These are phyloP conservation scores for Tremella yokohamensis DNA, from an alignment of 768 basidiomycete species.

Conservation along the genomic window DNA sequence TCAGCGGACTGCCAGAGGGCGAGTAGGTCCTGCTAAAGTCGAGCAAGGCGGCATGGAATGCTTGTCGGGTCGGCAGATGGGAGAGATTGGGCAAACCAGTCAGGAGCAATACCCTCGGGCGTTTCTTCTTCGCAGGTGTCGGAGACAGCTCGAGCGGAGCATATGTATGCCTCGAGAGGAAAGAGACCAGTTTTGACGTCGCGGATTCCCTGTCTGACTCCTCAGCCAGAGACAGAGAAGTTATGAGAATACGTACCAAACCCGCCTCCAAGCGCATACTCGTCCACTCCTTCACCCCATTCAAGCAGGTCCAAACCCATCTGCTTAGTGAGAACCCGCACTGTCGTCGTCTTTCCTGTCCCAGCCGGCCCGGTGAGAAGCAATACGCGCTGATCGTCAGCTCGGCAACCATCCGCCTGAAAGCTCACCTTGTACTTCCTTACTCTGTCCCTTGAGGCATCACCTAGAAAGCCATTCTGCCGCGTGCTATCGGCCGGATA, in stretches of 20 bases:
- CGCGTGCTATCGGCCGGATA: conserved; percentile 14
- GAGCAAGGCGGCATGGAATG: conserved; percentile 69
- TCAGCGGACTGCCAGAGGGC: conserved; percentile 59
- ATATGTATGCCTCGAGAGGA: conserved; percentile 59
- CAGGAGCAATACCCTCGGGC: conserved; percentile 67
- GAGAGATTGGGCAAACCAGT: conserved; percentile 90
- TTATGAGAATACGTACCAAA: conserved; percentile 38
- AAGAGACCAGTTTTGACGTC: conserved; percentile 67
- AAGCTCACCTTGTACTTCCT: conserved; percentile 46
- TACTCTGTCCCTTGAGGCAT: conserved; percentile 31
- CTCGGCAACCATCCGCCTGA: neutral
- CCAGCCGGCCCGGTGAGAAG: conserved; percentile 85
- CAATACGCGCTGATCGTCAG: conserved; percentile 65
- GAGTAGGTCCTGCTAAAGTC: conserved; percentile 55
- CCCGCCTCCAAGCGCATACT: conserved; percentile 52
- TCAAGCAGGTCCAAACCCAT: conserved; percentile 77
- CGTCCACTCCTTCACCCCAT: conserved; percentile 71
- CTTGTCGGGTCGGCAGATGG: conserved; percentile 63
- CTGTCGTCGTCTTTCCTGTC: conserved; percentile 80
- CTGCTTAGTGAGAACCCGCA: conserved; percentile 70
- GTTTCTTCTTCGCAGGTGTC: conserved; percentile 1
- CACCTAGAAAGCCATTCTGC: conserved; percentile 7
- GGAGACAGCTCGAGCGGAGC: conserved; percentile 31
- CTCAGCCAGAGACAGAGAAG: conserved; percentile 4
- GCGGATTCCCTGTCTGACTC: conserved; percentile 51